Percentiles rank a stretch among this genome's conserved stretches.
phyloP scores from a whole-genome alignment of 2,329 filamentous ascomycete species.

The Phoma sp. region DNA sequence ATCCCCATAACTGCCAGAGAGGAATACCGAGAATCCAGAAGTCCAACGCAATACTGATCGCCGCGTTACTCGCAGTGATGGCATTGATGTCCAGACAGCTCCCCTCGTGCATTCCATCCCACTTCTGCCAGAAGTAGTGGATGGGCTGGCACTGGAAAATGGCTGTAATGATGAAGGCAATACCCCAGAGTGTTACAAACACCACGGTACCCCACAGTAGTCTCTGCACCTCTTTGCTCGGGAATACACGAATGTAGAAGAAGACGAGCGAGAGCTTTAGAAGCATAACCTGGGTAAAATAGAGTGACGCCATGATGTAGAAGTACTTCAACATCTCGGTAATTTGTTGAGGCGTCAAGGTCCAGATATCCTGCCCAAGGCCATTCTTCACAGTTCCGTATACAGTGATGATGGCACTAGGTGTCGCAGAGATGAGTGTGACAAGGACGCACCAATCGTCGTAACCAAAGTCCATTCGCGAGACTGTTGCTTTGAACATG shows the following conservation, averaged over 20 bases:
- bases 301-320: slow-evolving; percentile 46
- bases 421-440: slow-evolving; percentile 28
- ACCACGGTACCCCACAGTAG: slow-evolving; percentile 34
- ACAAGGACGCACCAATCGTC: slow-evolving; percentile 48
- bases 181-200: slow-evolving; percentile 36
- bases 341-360: slow-evolving; percentile 51
- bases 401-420: slow-evolving; percentile 37
- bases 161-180: slow-evolving; percentile 27
- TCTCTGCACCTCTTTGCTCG: slow-evolving; percentile 28
- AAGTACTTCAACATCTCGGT: slow-evolving; percentile 51
- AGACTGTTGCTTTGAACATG: slow-evolving; percentile 45
- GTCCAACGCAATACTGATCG: slow-evolving; percentile 45
- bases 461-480: slow-evolving; percentile 43
- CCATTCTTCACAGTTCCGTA: slow-evolving; percentile 45
- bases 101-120: slow-evolving; percentile 40
- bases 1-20: slow-evolving; percentile 41
- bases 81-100: slow-evolving; percentile 46
- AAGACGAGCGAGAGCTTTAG: slow-evolving; percentile 40
- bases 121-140: slow-evolving; percentile 43
- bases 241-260: slow-evolving; percentile 44
- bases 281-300: slow-evolving; percentile 40
- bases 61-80: slow-evolving; percentile 42
- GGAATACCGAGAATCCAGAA: slow-evolving; percentile 46
- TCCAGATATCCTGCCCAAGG: slow-evolving; percentile 61
- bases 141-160: slow-evolving; percentile 48